Base-by-base conservation (phyloP, 2,329 filamentous ascomycete genomes). In the Cladophialophora psammophila region DNA sequence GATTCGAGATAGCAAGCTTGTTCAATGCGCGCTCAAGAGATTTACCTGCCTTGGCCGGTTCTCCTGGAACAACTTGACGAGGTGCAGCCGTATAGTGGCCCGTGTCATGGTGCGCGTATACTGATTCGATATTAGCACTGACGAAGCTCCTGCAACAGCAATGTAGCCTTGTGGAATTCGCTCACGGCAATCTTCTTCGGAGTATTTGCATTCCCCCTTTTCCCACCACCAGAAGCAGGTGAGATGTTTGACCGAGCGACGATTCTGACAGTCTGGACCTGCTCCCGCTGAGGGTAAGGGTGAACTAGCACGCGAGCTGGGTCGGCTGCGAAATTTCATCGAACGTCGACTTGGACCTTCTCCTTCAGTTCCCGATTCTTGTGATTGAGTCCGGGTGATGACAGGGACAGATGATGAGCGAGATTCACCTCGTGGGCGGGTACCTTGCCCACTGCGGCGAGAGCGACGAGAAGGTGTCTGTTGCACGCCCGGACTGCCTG, bases 211-310 rank as follows among this genome's bases (percentile, higher is more conserved):
- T 40, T 62, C 40, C 20, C 71, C 70, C 15, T 71, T 70, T 20
- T 69, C 69, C 32, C 68, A 64, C 75, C 75, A 78, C 67, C 71
- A 77, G 65, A 72, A 75, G 66, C 76, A 78, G 12, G 75, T 77
- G 38, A 77, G 64, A 36, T 73, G 71, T 69, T 76, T 76, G 26
- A 75, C 71, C 20, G 70, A 72, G 35, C 63, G 60, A 45, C 59
- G 66, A n/a, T 61, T 65, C 12, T 62, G 63, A 60, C 36, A 45
- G 13, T 60, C 26, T 36, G 6, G 42, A 34, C 20, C 38, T 18
- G 26, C 34, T 32, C 31, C 36, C n/a, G 54, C 54, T n/a, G 62
- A 61, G 20, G 56, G 32, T 18, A 60, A 53, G 31, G 60, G 62
- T 36, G 65, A 66, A 26, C 40, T 50, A 40, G 45, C 60, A 18